Evolutionary conservation across 2,329 filamentous ascomycete genomes (phyloP), one percentile per base, ranked within the genome.

Genomic region (Hypoxylon rubiginosum): DNA sequence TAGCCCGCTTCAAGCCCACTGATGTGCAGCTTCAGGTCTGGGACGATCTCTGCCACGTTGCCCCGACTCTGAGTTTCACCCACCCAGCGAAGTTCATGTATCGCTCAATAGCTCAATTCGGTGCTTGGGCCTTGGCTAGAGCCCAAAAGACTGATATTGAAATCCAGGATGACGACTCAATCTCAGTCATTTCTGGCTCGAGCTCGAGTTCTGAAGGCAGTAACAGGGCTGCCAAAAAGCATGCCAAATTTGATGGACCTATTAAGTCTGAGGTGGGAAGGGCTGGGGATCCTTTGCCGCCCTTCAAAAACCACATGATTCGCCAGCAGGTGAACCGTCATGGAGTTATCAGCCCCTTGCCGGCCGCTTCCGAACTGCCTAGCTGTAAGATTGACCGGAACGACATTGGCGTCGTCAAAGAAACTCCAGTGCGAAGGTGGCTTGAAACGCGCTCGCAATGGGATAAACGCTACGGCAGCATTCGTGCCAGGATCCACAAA

Each of bases 11-110:
- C 78, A 88, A 89, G 62, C 92, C 94, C 0, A 99, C 96, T 0
- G 88, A 97, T 72, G 95, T 98, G 0, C 94, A 97, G 76, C 85
- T 99, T 1, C 96, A 98, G 77, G 91, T 98, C 1, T 98, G 95
- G 94, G 95, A 98, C 62, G 92, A 97, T 73, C 82, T 98, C 2
- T 98, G 96, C 74, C 95, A 98, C 76, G 94, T 97, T 5, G 90
- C 91, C 0, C 93, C 95, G 0, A 97, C 94, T 0, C 84, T 98
- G n/a, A 97, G 93, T 73, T 98, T 97, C 77, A 98, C 95, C 0
- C 87, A 91, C n/a, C 96, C 96, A 0, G 96, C 95, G 49, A 98
- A 98, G 78, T 92, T 92, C 80, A 97, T 98, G 94, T 98, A 93
- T 77, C 88, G 95, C 51, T 92, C 93, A 1, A 89, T 97, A 56